Conservation (phyloP, 139 green algal genomes). For the Pleodorina starrii region DNA sequence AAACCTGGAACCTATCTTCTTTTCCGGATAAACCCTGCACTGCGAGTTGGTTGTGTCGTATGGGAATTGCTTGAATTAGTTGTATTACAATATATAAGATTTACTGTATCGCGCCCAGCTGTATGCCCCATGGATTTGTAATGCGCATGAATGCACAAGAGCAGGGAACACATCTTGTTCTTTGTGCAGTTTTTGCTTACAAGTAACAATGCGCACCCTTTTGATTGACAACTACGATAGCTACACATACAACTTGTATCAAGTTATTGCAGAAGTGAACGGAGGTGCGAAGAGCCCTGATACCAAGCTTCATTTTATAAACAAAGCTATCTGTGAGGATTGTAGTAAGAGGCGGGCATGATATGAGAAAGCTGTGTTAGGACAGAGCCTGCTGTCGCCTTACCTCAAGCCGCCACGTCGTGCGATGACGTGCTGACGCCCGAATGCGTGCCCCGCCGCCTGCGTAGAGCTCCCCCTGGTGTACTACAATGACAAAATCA, state of each 20-base stretch:
- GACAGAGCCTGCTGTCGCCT: too few relatives aligned
- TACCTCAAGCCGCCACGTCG: constrained; percentile 33
- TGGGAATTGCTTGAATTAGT: neutral
- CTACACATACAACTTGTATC: constrained; percentile 99
- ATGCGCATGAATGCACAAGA: too few relatives aligned
- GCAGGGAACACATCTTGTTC: too few relatives aligned
- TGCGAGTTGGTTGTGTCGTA: neutral
- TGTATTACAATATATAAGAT: neutral
- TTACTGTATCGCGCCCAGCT: neutral
- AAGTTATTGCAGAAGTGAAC: constrained; percentile 91
- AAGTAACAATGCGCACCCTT: constrained; percentile 44
- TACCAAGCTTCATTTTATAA: too few relatives aligned
- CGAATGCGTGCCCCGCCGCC: neutral
- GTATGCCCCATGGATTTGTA: neutral
- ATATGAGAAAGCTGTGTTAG: too few relatives aligned
- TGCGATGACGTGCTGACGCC: constrained; percentile 16
- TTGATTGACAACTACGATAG: constrained; percentile 99
- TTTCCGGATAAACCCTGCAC: neutral
- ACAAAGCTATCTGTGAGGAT: too few relatives aligned
- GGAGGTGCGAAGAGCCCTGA: constrained; percentile 80
- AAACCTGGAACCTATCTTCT: too few relatives aligned
- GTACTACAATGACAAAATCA: constrained; percentile 87
- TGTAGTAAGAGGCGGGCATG: too few relatives aligned
- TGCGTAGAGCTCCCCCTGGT: constrained; percentile 76
- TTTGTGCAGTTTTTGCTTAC: too few relatives aligned